Base-by-base conservation (phyloP, 1,284 basidiomycete species). In the Rhizopogon parksii region DNA sequence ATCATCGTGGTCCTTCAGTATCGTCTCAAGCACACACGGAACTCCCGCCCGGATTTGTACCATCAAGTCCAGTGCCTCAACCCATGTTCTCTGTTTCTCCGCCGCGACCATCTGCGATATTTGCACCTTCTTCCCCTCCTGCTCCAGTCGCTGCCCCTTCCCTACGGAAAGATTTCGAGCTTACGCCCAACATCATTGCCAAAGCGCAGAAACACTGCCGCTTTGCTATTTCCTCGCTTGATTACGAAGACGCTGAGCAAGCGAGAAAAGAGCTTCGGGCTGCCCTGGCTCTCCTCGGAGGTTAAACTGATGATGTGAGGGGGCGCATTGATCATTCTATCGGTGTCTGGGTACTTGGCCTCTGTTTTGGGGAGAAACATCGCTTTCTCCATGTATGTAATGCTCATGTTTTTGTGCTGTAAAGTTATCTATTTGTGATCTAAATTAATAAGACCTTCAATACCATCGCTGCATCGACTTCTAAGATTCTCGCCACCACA, bases 161-260 rank as follows among this genome's bases (percentile, higher is more conserved):
- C 17, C 63, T 62, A n/a, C 56, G 61, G 17, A 61, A 59, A 35
- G 66, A 70, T 2, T 60, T 76, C 1, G 82, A 83, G 40, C 68
- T 89, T 40, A 83, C 87, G 2, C 81, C 85, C 1, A 67, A 67
- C 47, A 59, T 80, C 51, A 78, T 94, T 35, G 75, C 84, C 25
- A 82, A 84, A 58, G 80, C 80, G 21, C 92, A 96, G 73, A 95
- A 91, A 64, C 92, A 95, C 61, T 92, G 91, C 60, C 79, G 80
- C 49, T 95, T 86, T 70, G 94, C 94, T 6, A 91, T 95, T 53
- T 92, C 89, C 17, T 83, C 94, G 15, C 71, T 97, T 52, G 91
- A 96, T 62, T 97, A 93, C 65, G 94, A 96, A 63, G 94, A 97
- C 66, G 75, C 76, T 12, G 86, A 88, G 57, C 86, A 88, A 57